Evolutionary conservation across 169 alveolate species (phyloP).

Genomic region (Eimeria maxima): DNA sequence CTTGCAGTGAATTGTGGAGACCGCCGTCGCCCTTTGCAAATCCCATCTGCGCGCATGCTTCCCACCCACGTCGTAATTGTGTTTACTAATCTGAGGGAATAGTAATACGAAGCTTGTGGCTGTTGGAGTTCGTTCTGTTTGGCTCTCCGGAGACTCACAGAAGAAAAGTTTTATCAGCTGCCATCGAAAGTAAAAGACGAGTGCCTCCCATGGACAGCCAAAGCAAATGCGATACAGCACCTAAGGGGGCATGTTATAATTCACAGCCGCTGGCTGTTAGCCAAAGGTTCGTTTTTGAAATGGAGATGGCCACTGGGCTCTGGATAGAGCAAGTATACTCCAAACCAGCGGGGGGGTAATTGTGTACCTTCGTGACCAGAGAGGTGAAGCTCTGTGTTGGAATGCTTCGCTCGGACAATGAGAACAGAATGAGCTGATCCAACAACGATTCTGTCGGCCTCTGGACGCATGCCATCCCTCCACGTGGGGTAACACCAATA

Average conservation of each 20-base stretch:
- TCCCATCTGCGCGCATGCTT: conserved; percentile 44
- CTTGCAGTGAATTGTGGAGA: conserved; percentile 66
- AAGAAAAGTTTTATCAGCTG: conserved; percentile 62
- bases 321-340: not conserved
- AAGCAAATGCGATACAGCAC: conserved; percentile 53
- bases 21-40: conserved; percentile 24
- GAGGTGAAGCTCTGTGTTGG: not conserved
- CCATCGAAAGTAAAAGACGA: conserved; percentile 55
- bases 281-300: not conserved
- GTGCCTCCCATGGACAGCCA: conserved; percentile 37
- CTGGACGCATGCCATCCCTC: conserved; percentile 25
- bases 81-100: not conserved
- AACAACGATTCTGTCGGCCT: conserved; percentile 46
- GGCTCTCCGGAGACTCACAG: conserved; percentile 16
- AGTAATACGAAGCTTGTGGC: not conserved
- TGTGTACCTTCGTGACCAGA: conserved; percentile 58
- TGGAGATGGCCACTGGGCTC: not conserved
- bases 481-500: not conserved
- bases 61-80: not conserved
- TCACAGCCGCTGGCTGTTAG: not conserved
- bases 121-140: not conserved
- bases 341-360: not conserved
- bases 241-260: not conserved
- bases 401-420: conserved; percentile 28
- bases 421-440: conserved; percentile 35